Evolutionary conservation across 2,329 filamentous ascomycete genomes (phyloP).

Genomic region (Colletotrichum cereale): DNA sequence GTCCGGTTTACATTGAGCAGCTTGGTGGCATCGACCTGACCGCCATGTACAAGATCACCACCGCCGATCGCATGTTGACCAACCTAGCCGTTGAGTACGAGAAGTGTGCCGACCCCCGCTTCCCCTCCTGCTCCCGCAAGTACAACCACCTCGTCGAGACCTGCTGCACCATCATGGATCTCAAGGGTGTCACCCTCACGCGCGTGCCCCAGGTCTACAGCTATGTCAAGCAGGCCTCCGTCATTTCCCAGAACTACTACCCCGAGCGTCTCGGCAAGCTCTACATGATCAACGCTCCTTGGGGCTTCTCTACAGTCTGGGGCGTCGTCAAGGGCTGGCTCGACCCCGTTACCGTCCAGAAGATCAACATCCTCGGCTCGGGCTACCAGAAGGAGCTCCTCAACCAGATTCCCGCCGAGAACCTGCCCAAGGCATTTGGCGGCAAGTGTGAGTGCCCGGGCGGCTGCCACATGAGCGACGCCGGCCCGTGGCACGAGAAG

Average conservation of each 20-base stretch:
- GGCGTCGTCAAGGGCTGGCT: conserved; percentile 91
- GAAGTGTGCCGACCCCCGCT: conserved; percentile 90
- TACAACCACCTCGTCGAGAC: conserved; percentile 91
- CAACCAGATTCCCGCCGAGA: conserved; percentile 87
- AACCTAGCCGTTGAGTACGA: conserved; percentile 99
- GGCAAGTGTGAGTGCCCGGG: conserved; percentile 85
- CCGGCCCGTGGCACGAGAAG: conserved; percentile 87
- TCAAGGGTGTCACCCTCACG: conserved; percentile 90
- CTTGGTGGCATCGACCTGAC: conserved; percentile 92
- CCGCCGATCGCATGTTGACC: conserved; percentile 91
- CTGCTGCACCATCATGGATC: conserved; percentile 98
- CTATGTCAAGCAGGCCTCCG: conserved; percentile 87
- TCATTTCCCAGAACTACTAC: conserved; percentile 98
- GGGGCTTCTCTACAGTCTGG: conserved; percentile 93
- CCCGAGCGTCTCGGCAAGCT: conserved; percentile 95
- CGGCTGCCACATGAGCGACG: conserved; percentile 88
- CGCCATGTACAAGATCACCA: conserved; percentile 94
- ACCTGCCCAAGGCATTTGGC: conserved; percentile 88
- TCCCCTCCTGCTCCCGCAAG: conserved; percentile 96
- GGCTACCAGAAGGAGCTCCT: conserved; percentile 88
- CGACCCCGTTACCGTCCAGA: conserved; percentile 94
- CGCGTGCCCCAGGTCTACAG: conserved; percentile 87
- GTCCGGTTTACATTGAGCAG: conserved; percentile 97
- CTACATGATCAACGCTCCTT: conserved; percentile 98
- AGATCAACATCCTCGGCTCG: conserved; percentile 90